Base-by-base conservation (phyloP, 1,284 basidiomycete species). In the Marasmius fiardii region DNA sequence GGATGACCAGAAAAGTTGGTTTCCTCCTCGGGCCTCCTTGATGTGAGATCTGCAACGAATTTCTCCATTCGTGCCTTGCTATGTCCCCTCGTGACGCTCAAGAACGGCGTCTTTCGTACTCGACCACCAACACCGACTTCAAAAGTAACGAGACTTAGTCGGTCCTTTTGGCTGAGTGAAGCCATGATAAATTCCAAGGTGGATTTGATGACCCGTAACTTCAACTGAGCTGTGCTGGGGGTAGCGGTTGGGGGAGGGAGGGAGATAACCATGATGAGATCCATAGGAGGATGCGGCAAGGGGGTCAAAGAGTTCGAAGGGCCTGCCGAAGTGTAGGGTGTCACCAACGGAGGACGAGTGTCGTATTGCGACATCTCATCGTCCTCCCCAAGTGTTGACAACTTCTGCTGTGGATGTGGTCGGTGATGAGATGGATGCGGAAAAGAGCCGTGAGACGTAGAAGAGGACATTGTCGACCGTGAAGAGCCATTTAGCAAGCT, bases 261-360 rank as follows among this genome's bases (percentile, higher is more conserved):
- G 2, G 95, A 93, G 41, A 98, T 74, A 55, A 98, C 92, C 52
- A 98, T 80, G 64, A 98, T 92, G 53, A 99, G 80, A 69, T 99
- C 96, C 63, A 97, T 76, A 0, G 94, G 83, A 0, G 95, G 88
- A 68, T 98, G 95, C 16, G 85, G 81, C 2, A 95, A 81, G 7
- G 90, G 91, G 0, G 82, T 75, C 39, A 92, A 80, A 24, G 85
- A 87, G 70, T 92, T 92, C 43, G 85, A 88, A 24, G 88, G 85
- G 6, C 85, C 88, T 20, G 81, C 75, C n/a, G 86, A 86, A 47
- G 85, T 79, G 67, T 90, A 84, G 7, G 90, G 90, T n/a, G 87
- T 81, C 24, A 90, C 86, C 51, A 86, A 71, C 20, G 80, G 71
- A 16, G 79, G 74, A 4, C 83, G 78, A 6, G 75, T 74, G 56